Percentiles rank a stretch among this genome's conserved stretches.
Evolutionary conservation across 2,329 filamentous ascomycete genomes (phyloP).

Genomic region (Gliomastix tumulicola): DNA sequence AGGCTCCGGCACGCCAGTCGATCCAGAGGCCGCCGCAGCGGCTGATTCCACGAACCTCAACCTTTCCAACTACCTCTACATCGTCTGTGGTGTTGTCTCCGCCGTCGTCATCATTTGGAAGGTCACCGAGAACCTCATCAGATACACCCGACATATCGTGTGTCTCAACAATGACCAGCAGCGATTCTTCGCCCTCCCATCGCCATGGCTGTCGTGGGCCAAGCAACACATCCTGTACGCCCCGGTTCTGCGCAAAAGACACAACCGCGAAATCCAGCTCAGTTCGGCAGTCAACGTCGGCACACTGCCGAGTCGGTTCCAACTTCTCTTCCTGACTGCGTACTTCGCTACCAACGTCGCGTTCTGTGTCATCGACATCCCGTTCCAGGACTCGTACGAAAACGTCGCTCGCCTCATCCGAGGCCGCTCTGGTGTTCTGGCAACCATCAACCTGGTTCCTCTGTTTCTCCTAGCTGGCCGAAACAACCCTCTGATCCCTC

Average conservation of each 20-base stretch:
- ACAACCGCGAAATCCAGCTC: conserved; percentile 57
- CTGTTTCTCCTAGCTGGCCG: conserved; percentile 67
- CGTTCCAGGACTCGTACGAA: conserved; percentile 41
- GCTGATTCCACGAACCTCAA: conserved; percentile 30
- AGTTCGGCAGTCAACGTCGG: conserved; percentile 50
- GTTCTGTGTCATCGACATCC: conserved; percentile 63
- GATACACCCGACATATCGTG: conserved; percentile 65
- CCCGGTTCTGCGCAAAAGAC: conserved; percentile 53
- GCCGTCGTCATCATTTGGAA: conserved; percentile 62
- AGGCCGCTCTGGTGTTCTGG: conserved; percentile 56
- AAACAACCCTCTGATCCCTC: conserved; percentile 70
- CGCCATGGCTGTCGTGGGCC: conserved; percentile 46
- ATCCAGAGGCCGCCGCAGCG: conserved; percentile 3
- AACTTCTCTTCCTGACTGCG: conserved; percentile 44
- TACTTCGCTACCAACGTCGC: conserved; percentile 52
- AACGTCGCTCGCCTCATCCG: conserved; percentile 27
- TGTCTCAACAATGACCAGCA: conserved; percentile 76
- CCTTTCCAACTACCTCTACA: conserved; percentile 53
- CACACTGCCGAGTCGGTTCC: conserved; percentile 55
- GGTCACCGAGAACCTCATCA: conserved; percentile 49
- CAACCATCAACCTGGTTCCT: conserved; percentile 72
- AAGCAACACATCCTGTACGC: conserved; percentile 71
- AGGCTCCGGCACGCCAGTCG: conserved; percentile 4
- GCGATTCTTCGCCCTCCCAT: conserved; percentile 64
- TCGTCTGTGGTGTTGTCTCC: conserved; percentile 58